Percentiles rank a stretch among this genome's conserved stretches.
These are phyloP conservation scores for Ministeria vibrans DNA, from an alignment of 78 protist species.

Conservation along the genomic window DNA sequence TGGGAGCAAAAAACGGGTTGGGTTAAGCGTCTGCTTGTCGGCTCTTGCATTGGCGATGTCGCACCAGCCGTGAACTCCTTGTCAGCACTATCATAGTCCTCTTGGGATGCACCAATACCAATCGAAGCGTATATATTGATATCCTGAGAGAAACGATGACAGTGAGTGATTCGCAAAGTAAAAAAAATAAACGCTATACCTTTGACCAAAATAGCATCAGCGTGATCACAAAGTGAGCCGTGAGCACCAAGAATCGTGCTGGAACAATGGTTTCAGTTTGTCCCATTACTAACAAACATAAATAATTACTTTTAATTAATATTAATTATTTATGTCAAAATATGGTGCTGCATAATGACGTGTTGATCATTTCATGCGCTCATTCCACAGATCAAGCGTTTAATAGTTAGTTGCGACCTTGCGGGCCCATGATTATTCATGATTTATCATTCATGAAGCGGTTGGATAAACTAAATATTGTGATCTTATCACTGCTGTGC, in stretches of 20 bases:
- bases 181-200: background rate
- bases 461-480: background rate
- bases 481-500: background rate
- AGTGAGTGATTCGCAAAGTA: too few relatives aligned
- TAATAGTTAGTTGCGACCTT: background rate
- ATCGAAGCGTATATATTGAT: background rate
- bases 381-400: background rate
- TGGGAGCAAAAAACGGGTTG: background rate
- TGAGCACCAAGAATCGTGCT: background rate
- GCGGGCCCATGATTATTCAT: background rate
- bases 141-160: background rate
- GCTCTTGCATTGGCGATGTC: background rate
- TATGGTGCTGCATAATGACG: background rate
- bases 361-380: background rate
- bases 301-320: background rate
- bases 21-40: background rate
- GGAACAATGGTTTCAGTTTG: background rate
- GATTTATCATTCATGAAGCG: background rate
- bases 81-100: background rate
- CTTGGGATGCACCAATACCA: background rate
- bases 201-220: background rate
- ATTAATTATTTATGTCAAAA: background rate
- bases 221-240: background rate
- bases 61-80: background rate
- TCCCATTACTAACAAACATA: background rate